Percentiles rank a stretch among this genome's conserved stretches.
Evolutionary conservation across 2,329 filamentous ascomycete species (phyloP).

Genomic region (Curvularia sp.): DNA sequence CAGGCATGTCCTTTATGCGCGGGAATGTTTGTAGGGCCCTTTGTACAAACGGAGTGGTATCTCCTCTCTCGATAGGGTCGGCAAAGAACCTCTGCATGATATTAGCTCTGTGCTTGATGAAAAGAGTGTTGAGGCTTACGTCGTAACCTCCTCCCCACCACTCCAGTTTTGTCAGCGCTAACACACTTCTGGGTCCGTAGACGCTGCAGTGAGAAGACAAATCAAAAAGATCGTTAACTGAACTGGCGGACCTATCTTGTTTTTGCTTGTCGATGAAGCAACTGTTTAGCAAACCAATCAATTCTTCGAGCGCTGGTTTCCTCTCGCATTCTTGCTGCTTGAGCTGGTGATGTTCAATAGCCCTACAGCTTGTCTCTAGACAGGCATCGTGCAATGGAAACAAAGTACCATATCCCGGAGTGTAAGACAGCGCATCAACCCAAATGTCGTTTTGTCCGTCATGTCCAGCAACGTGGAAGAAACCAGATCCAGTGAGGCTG

Average conservation of each 20-base stretch:
- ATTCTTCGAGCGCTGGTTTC: constrained; percentile 14
- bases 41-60: constrained; percentile 19
- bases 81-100: constrained; percentile 33
- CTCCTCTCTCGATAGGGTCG: constrained; percentile 25
- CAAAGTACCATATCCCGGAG: constrained; percentile 19
- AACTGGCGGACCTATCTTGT: background rate
- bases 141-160: constrained; percentile 39
- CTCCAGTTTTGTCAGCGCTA: constrained; percentile 27
- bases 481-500: constrained; percentile 19
- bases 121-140: constrained; percentile 13
- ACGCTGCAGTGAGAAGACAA: constrained; percentile 15
- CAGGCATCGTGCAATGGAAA: constrained; percentile 39
- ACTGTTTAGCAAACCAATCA: constrained; percentile 23
- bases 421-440: constrained; percentile 26
- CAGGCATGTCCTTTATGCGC: constrained; percentile 1
- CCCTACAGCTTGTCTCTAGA: constrained; percentile 29
- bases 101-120: background rate
- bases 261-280: constrained; percentile 13
- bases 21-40: constrained; percentile 20
- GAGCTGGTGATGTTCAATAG: constrained; percentile 17
- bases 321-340: background rate
- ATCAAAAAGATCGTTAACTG: constrained; percentile 29
- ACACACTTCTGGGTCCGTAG: constrained; percentile 30
- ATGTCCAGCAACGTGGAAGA: constrained; percentile 25
- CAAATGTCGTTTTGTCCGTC: constrained; percentile 18